These are phyloP conservation scores for Erodium maritimum DNA, from an alignment of 345 rosid genomes.

Conservation along the genomic window DNA sequence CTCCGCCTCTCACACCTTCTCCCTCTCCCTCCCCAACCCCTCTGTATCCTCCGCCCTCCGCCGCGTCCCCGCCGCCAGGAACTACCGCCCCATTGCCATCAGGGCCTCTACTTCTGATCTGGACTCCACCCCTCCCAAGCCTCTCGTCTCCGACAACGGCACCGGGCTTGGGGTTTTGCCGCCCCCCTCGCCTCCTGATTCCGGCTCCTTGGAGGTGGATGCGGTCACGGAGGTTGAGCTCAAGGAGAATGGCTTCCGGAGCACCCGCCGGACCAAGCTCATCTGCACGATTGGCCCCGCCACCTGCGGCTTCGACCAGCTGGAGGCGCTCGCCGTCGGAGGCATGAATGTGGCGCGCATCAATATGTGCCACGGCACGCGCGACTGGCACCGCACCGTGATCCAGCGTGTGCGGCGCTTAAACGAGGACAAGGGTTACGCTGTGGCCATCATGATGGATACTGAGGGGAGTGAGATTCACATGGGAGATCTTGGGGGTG, in stretches of 20 bases:
- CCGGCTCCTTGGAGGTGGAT: conserved; percentile 60
- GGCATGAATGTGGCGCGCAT: conserved; percentile 98
- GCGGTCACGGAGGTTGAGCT: conserved; percentile 82
- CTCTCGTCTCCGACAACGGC: conserved; percentile 50
- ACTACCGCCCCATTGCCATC: conserved; percentile 18
- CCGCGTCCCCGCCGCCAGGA: conserved; percentile 17
- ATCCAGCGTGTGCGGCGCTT: conserved; percentile 71
- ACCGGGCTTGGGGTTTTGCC: conserved; percentile 13
- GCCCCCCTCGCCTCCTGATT: conserved; percentile 6
- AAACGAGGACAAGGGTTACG: conserved; percentile 91
- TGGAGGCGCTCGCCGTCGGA: conserved; percentile 80
- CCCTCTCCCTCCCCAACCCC: conserved; percentile 22
- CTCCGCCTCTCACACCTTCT: conserved; percentile 28
- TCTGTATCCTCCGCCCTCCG: conserved; percentile 24
- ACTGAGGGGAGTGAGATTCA: conserved; percentile 99
- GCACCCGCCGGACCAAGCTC: conserved; percentile 93
- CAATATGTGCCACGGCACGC: conserved; percentile 94
- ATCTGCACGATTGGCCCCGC: conserved; percentile 93
- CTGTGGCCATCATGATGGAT: conserved; percentile 99
- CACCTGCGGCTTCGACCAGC: conserved; percentile 77
- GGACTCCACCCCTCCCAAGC: conserved; percentile 10
- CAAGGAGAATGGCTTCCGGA: conserved; percentile 98
- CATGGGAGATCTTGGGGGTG: conserved; percentile 97
- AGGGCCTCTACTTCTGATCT: conserved; percentile 47
- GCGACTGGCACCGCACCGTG: conserved; percentile 80